Percentiles rank a stretch among this genome's conserved stretches.
phyloP scores from a whole-genome alignment of 305 asterid species.

The Plantago coronopus region DNA sequence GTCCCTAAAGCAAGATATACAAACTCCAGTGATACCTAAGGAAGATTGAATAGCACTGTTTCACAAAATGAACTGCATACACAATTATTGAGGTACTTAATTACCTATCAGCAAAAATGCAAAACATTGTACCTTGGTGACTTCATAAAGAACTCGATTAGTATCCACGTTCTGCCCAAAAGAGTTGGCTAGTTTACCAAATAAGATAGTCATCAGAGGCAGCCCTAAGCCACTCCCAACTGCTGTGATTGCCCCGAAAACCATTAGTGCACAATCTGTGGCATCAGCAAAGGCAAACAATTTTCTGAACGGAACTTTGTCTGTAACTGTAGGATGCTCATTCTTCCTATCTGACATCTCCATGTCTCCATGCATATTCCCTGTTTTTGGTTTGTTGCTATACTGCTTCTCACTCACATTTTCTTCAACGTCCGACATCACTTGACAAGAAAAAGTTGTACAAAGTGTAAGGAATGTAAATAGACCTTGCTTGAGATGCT shows the following conservation, averaged over 20 bases:
- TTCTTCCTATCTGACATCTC: neutral
- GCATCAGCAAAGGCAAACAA: conserved; percentile 57
- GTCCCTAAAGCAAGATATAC: conserved; percentile 64
- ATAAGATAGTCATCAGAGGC: conserved; percentile 60
- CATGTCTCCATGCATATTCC: conserved; percentile 4
- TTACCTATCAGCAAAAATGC: neutral
- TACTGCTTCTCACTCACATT: no score
- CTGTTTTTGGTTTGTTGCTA: neutral
- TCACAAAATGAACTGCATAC: neutral
- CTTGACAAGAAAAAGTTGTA: no score
- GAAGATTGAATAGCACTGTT: neutral
- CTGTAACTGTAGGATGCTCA: conserved; percentile 6
- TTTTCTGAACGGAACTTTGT: conserved; percentile 43
- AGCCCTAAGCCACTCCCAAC: conserved; percentile 51
- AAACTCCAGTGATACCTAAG: conserved; percentile 59
- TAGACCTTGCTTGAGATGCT: no score
- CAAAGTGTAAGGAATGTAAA: no score
- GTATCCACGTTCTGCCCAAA: conserved; percentile 43
- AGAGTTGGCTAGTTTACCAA: conserved; percentile 60
- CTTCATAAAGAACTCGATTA: conserved; percentile 32
- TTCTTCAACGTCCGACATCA: no score
- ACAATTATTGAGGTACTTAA: neutral
- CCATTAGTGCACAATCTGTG: conserved; percentile 44
- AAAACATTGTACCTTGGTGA: conserved; percentile 52
- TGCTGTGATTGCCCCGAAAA: conserved; percentile 49